These are phyloP conservation scores for Pugionium dolabratum DNA, from an alignment of 345 rosid genomes.

Conservation along the genomic window DNA sequence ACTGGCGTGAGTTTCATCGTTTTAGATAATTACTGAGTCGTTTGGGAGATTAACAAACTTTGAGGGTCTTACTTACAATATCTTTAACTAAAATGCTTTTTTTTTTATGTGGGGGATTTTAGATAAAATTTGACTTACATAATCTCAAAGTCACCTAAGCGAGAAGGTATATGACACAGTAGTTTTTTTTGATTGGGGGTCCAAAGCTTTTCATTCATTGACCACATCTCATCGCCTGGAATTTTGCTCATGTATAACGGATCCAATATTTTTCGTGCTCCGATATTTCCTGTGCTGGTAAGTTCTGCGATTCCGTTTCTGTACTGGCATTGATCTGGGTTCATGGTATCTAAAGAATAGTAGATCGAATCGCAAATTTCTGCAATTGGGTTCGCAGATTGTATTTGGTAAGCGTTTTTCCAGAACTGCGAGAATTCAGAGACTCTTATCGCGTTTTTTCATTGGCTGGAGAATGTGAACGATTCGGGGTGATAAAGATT, in stretches of 20 bases:
- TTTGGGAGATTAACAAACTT: too few relatives aligned
- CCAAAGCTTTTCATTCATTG: background rate
- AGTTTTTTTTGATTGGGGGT: background rate
- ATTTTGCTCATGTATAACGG: constrained; percentile 20
- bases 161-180: constrained; percentile 28
- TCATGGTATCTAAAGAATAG: constrained; percentile 12
- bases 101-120: background rate
- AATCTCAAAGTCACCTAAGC: constrained; percentile 28
- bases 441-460: background rate
- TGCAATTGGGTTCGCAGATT: constrained; percentile 18
- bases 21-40: too few relatives aligned
- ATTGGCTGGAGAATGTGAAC: constrained; percentile 1
- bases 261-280: constrained; percentile 3
- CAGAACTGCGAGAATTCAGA: background rate
- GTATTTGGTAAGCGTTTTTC: background rate
- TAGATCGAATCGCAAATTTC: constrained; percentile 12
- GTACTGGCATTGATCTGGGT: constrained; percentile 25
- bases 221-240: constrained; percentile 8
- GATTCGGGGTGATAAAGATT: background rate
- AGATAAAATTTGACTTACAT: constrained; percentile 14
- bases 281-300: constrained; percentile 26
- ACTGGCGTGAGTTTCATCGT: too few relatives aligned
- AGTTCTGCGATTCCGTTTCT: constrained; percentile 20
- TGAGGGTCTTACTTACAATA: too few relatives aligned
- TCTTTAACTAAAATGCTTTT: background rate